Evolutionary conservation across 306 rosid species (phyloP).

Genomic region (Rubus parviflorus): DNA sequence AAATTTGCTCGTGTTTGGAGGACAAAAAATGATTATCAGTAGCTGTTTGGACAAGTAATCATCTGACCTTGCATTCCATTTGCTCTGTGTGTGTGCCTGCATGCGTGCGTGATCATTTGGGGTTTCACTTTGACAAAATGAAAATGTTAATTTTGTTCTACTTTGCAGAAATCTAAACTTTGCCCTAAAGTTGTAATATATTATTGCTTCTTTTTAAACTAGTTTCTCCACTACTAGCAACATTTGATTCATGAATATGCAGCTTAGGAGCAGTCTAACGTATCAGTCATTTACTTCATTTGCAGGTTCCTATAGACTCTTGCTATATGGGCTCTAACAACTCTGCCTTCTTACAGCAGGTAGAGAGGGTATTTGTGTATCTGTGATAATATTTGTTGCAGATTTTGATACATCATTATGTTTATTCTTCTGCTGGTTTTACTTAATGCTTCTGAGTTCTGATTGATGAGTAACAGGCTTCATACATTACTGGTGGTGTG

Average conservation of each 20-base stretch:
- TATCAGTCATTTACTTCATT: conserved; percentile 20
- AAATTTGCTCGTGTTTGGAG: conserved; percentile 1
- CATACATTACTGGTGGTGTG: conserved; percentile 90
- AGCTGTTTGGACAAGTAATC: not conserved
- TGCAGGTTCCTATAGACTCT: conserved; percentile 93
- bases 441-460: conserved; percentile 29
- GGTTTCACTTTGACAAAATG: not conserved
- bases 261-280: conserved; percentile 1
- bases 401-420: conserved; percentile 11
- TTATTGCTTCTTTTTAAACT: conserved; percentile 2
- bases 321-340: conserved; percentile 79
- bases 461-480: conserved; percentile 59
- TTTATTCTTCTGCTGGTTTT: conserved; percentile 19
- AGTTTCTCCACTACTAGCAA: not conserved
- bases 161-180: not conserved
- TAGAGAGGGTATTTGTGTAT: conserved; percentile 28
- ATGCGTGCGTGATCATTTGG: not conserved
- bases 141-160: not conserved
- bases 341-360: conserved; percentile 99
- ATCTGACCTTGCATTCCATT: not conserved
- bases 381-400: conserved; percentile 26
- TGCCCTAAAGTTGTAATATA: not conserved
- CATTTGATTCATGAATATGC: not conserved
- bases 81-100: too few species aligned
- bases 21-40: not conserved